Percentiles rank a stretch among this genome's conserved stretches.
Conservation (phyloP, 2,329 filamentous ascomycete species). For the Diaporthe batatas region DNA sequence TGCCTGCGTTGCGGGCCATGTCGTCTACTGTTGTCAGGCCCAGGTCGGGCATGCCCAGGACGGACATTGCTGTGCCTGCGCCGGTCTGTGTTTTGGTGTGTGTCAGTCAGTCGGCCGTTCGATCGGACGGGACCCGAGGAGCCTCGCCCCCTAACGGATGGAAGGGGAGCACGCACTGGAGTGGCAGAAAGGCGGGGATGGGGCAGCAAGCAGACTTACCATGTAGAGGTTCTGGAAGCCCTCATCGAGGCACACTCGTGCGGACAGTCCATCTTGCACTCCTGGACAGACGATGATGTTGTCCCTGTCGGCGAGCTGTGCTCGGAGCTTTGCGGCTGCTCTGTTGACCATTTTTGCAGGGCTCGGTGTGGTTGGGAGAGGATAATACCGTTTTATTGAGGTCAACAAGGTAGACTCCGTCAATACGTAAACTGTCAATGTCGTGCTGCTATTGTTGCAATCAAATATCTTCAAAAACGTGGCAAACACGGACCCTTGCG, state of each 20-base stretch:
- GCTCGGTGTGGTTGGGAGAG: not conserved
- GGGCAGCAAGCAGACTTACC: conserved; percentile 57
- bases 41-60: conserved; percentile 72
- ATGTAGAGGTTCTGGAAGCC: conserved; percentile 77
- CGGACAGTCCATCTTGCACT: conserved; percentile 77
- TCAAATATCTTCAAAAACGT: not conserved
- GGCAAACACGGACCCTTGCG: not conserved
- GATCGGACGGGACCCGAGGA: not conserved
- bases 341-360: conserved; percentile 46
- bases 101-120: not conserved
- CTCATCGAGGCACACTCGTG: conserved; percentile 71
- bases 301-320: conserved; percentile 54
- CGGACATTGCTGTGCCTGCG: conserved; percentile 71
- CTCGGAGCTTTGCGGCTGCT: conserved; percentile 54
- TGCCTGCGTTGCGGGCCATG: conserved; percentile 73
- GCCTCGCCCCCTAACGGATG: no score
- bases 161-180: no score
- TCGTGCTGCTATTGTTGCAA: not conserved
- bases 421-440: accelerated
- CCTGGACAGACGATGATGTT: conserved; percentile 71
- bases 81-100: conserved; percentile 62
- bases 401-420: not conserved
- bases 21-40: conserved; percentile 72
- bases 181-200: not conserved
- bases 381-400: not conserved